Percentiles rank a stretch among this genome's conserved stretches.
phyloP scores from a whole-genome alignment of 2,329 filamentous ascomycete species.

The Alternaria atra region DNA sequence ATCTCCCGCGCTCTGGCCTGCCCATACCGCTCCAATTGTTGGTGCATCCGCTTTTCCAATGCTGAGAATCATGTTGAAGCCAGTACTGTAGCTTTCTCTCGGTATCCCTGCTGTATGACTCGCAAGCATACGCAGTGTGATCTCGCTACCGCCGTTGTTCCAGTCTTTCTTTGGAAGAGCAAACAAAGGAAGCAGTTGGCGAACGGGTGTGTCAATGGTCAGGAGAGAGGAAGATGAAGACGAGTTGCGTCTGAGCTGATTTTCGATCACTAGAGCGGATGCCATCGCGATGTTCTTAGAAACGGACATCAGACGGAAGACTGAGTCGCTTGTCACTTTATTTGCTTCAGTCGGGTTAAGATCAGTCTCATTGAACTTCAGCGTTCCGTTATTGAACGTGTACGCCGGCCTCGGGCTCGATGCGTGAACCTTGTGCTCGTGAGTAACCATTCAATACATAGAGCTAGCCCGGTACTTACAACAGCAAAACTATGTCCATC shows the following conservation, averaged over 20 bases:
- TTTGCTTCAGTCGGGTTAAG: slow-evolving; percentile 8
- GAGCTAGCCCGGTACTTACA: slow-evolving; percentile 22
- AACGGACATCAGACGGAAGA: slow-evolving; percentile 42
- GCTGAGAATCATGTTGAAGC: slow-evolving; percentile 39
- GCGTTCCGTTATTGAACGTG: slow-evolving; percentile 38
- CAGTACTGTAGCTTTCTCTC: slow-evolving; percentile 42
- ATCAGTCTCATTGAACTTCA: slow-evolving; percentile 44
- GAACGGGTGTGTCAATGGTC: slow-evolving; percentile 35
- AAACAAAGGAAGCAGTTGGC: slow-evolving; percentile 34
- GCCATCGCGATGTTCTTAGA: slow-evolving; percentile 42
- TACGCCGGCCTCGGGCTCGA: slow-evolving; percentile 29
- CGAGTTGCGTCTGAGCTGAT: slow-evolving; percentile 14
- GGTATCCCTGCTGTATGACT: slow-evolving; percentile 43
- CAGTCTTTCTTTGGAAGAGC: slow-evolving; percentile 36
- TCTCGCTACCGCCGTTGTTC: slow-evolving; percentile 43
- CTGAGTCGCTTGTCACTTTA: slow-evolving; percentile 38
- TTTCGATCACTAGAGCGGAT: slow-evolving; percentile 34
- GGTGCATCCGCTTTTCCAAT: slow-evolving; percentile 34
- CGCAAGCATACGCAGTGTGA: slow-evolving; percentile 44
- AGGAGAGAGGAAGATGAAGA: slow-evolving; percentile 10
- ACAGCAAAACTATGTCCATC: slow-evolving; percentile 45
- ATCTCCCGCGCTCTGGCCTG: slow-evolving; percentile 24
- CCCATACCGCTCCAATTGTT: slow-evolving; percentile 41
- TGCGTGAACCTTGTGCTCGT: slow-evolving; percentile 35
- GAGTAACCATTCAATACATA: not conserved